Conservation (phyloP, 768 basidiomycete species). For the Multifurca ochricompacta region DNA sequence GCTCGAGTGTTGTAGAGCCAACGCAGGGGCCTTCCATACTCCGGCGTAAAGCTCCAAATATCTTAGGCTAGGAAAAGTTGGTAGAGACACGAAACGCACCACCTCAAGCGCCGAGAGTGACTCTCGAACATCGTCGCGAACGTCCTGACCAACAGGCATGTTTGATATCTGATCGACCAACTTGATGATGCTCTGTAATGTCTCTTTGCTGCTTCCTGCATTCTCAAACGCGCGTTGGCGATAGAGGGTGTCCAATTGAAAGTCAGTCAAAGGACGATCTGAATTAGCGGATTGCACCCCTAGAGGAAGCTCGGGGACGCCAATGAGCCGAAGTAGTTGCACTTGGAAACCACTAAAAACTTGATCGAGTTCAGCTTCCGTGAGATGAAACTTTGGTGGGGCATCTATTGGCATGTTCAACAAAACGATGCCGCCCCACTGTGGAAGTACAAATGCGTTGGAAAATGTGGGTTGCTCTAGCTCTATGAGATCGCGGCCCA, state of each 20-base stretch:
- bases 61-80: background rate
- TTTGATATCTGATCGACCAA: conserved; percentile 80
- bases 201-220: conserved; percentile 56
- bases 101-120: conserved; percentile 66
- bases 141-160: conserved; percentile 84
- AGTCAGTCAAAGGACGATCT: conserved; percentile 41
- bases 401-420: conserved; percentile 45
- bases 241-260: conserved; percentile 78
- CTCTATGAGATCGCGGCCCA: background rate
- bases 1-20: conserved; percentile 52
- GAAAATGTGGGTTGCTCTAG: conserved; percentile 44
- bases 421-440: conserved; percentile 88
- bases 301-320: conserved; percentile 56
- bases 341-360: conserved; percentile 57
- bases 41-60: conserved; percentile 33
- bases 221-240: conserved; percentile 68
- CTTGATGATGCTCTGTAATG: conserved; percentile 73
- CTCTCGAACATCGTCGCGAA: conserved; percentile 60
- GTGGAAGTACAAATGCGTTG: conserved; percentile 80
- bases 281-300: conserved; percentile 30
- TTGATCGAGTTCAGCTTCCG: conserved; percentile 37
- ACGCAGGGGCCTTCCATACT: conserved; percentile 33
- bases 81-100: conserved; percentile 37
- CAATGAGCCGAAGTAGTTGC: conserved; percentile 77
- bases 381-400: conserved; percentile 31